phyloP scores from a whole-genome alignment of 192 early-diverging fungal species.

The Backusella macrospora region DNA sequence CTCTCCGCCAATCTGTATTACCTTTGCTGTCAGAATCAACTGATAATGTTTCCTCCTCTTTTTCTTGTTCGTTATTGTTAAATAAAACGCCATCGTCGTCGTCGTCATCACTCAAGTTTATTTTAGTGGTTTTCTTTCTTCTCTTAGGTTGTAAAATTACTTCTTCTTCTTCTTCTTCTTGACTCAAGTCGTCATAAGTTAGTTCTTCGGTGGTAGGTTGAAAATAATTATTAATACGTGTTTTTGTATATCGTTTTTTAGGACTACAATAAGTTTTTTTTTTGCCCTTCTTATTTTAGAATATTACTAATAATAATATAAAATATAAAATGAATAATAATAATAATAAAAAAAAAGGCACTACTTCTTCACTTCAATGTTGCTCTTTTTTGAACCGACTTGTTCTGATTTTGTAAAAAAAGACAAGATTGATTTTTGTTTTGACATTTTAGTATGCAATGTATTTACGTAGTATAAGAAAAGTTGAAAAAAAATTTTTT shows the following conservation, averaged over 20 bases:
- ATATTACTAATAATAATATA: no score
- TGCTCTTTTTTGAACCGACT: not conserved
- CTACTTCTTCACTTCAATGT: not conserved
- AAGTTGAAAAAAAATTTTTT: slow-evolving; percentile 8
- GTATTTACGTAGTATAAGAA: not conserved
- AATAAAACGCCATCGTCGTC: not conserved
- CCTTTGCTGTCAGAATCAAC: slow-evolving; percentile 14
- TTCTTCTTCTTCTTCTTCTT: slow-evolving; percentile 14
- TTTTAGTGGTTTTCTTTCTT: not conserved
- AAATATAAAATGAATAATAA: not conserved
- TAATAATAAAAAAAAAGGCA: not conserved
- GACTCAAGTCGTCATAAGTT: not conserved
- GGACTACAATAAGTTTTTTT: not conserved
- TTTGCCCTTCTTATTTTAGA: not conserved
- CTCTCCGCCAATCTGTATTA: not conserved
- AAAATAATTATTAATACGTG: slow-evolving; percentile 6
- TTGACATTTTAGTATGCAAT: not conserved
- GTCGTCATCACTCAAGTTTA: not conserved
- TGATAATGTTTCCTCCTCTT: not conserved
- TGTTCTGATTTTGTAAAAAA: not conserved
- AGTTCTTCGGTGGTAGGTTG: not conserved
- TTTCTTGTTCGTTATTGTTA: not conserved
- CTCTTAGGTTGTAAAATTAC: not conserved
- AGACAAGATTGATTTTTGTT: not conserved
- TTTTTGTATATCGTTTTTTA: slow-evolving; percentile 5